Percentiles rank a stretch among this genome's conserved stretches.
Conservation (phyloP, 495 filamentous ascomycete species). For the Neurospora sp. region DNA sequence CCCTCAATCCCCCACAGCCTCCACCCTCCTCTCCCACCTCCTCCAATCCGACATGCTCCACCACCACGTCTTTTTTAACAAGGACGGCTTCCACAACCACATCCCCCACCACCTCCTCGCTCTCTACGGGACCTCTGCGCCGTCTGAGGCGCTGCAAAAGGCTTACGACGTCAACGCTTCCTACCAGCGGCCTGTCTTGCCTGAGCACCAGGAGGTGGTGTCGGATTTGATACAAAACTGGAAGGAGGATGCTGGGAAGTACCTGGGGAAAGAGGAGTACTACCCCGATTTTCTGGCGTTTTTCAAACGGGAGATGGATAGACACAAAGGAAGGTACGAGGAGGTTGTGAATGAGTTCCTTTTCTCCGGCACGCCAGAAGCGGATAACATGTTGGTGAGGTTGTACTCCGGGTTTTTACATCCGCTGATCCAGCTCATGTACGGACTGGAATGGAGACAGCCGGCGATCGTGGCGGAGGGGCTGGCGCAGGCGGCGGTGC, state of each 20-base stretch:
- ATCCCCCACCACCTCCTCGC: constrained; percentile 67
- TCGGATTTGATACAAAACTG: constrained; percentile 44
- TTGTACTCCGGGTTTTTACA: constrained; percentile 55
- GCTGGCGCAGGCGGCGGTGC: constrained; percentile 63
- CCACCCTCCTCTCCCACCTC: neutral
- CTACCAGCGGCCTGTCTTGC: constrained; percentile 47
- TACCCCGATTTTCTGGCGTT: constrained; percentile 63
- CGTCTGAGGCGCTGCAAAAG: constrained; percentile 41
- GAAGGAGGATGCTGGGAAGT: constrained; percentile 34
- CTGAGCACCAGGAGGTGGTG: constrained; percentile 32
- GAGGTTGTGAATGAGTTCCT: constrained; percentile 52
- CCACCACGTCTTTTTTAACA: constrained; percentile 73
- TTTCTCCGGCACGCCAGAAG: constrained; percentile 39
- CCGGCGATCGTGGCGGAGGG: constrained; percentile 74
- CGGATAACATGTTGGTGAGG: constrained; percentile 12
- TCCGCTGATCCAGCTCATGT: constrained; percentile 77
- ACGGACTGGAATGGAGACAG: constrained; percentile 70
- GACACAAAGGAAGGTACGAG: constrained; percentile 21
- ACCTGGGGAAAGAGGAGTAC: constrained; percentile 37
- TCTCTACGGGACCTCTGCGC: constrained; percentile 65
- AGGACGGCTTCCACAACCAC: constrained; percentile 56
- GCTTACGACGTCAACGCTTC: constrained; percentile 48
- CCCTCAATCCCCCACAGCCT: constrained; percentile 41
- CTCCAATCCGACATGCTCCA: constrained; percentile 19
- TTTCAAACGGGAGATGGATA: constrained; percentile 58